A percentile compares a stretch with the other conserved stretches of the same genome.
These are phyloP conservation scores for Malassezia yamatoensis DNA, from an alignment of 1,284 basidiomycete species.

Conservation along the genomic window DNA sequence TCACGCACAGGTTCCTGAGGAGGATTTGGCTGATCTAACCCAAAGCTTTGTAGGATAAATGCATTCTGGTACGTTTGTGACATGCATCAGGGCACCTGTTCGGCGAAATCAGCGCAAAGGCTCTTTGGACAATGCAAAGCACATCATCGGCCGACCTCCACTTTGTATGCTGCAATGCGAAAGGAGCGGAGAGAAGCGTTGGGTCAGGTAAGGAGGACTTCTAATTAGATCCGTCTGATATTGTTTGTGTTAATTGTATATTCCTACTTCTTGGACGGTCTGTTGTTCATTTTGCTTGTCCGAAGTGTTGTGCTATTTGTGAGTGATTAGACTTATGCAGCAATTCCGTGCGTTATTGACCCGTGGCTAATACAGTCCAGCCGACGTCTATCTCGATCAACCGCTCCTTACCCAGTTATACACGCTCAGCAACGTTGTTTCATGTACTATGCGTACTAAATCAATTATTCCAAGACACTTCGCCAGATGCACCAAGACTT, in stretches of 20 bases:
- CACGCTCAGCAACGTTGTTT: conserved; percentile 1
- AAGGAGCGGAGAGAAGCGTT: conserved; percentile 17
- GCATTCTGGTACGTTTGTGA: conserved; percentile 19
- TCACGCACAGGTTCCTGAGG: neutral
- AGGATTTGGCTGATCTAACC: neutral
- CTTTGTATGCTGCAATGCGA: conserved; percentile 6
- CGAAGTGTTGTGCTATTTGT: conserved; percentile 3
- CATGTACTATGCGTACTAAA: neutral
- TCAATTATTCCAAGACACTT: conserved; percentile 5
- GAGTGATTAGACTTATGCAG: conserved; percentile 5
- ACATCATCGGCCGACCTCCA: conserved; percentile 6
- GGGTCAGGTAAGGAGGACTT: conserved; percentile 2
- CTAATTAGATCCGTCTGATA: conserved; percentile 10
- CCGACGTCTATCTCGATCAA: neutral
- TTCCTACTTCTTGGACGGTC: conserved; percentile 14
- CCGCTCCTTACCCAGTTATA: neutral
- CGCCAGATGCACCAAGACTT: conserved; percentile 10
- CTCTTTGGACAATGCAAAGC: neutral
- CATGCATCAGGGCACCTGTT: neutral
- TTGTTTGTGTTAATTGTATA: conserved; percentile 3
- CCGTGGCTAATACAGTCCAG: conserved; percentile 3
- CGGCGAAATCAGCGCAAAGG: too few species aligned
- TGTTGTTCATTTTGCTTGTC: neutral
- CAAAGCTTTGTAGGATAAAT: conserved; percentile 16
- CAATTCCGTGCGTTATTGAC: conserved; percentile 8